These are phyloP conservation scores for Nidularia sp. DNA, from an alignment of 768 basidiomycete genomes.

Conservation along the genomic window DNA sequence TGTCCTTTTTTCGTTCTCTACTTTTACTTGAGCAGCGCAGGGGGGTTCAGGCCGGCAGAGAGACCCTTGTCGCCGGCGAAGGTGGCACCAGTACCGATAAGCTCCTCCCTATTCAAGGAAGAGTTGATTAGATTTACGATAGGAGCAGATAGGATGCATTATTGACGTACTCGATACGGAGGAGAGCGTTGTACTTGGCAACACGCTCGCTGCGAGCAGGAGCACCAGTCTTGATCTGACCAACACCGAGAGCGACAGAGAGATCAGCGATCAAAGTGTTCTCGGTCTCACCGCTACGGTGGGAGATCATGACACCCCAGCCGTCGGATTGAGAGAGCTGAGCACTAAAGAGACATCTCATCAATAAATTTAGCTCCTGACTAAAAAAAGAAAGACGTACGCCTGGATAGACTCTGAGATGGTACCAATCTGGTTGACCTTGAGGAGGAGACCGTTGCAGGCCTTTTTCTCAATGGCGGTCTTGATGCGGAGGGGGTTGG, in stretches of 20 bases:
- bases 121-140: neutral
- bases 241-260: conserved; percentile 85
- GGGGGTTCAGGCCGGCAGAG: conserved; percentile 70
- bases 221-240: conserved; percentile 98
- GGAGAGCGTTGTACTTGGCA: conserved; percentile 86
- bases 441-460: conserved; percentile 97
- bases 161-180: conserved; percentile 80
- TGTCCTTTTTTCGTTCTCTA: conserved; percentile 1
- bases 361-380: no score
- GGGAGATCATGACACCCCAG: conserved; percentile 99
- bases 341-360: conserved; percentile 46
- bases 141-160: neutral
- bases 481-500: conserved; percentile 96
- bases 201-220: conserved; percentile 96
- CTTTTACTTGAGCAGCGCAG: conserved; percentile 60
- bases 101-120: conserved; percentile 61
- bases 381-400: conserved; percentile 41
- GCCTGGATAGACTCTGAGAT: conserved; percentile 99
- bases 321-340: conserved; percentile 93
- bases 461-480: conserved; percentile 99
- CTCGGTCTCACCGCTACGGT: conserved; percentile 98
- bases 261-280: conserved; percentile 96
- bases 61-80: conserved; percentile 81
- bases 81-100: conserved; percentile 54
- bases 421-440: conserved; percentile 99